phyloP scores from a whole-genome alignment of 2,329 filamentous ascomycete species.

The Thelonectria olida region DNA sequence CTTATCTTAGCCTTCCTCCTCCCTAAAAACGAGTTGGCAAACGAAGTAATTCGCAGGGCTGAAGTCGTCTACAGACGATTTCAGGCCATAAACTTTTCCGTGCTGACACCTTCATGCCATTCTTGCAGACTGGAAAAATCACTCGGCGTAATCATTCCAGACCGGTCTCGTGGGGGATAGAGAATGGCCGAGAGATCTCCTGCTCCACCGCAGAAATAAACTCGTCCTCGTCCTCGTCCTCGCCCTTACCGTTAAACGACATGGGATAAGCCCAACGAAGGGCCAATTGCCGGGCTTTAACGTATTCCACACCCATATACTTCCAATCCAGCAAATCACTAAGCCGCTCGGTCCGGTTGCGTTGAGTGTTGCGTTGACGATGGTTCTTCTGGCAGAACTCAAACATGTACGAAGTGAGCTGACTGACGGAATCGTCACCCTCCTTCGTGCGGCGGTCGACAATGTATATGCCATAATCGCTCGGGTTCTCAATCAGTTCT shows the following conservation, averaged over 20 bases:
- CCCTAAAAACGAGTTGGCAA: too few species aligned
- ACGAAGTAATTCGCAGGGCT: too few species aligned
- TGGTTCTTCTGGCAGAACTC: slow-evolving; percentile 94
- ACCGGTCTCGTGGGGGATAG: slow-evolving; percentile 90
- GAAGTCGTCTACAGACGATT: slow-evolving; percentile 97
- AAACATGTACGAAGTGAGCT: slow-evolving; percentile 87
- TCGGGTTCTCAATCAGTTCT: slow-evolving; percentile 96
- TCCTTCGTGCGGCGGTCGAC: slow-evolving; percentile 95
- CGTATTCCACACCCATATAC: slow-evolving; percentile 98
- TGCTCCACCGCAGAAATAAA: slow-evolving; percentile 92
- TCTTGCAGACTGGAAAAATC: slow-evolving; percentile 98
- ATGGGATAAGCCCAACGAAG: slow-evolving; percentile 89
- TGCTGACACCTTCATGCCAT: slow-evolving; percentile 89
- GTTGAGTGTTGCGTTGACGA: slow-evolving; percentile 97
- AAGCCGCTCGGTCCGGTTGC: slow-evolving; percentile 93
- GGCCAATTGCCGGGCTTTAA: slow-evolving; percentile 94
- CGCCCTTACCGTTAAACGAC: too few species aligned
- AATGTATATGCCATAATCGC: slow-evolving; percentile 99
- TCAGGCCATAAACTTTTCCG: slow-evolving; percentile 98
- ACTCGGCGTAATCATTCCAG: slow-evolving; percentile 98
- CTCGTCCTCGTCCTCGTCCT: slow-evolving; percentile 81
- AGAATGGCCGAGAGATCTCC: slow-evolving; percentile 95
- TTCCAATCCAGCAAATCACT: slow-evolving; percentile 99
- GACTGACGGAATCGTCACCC: slow-evolving; percentile 96
- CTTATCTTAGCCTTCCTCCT: too few species aligned